Conservation (phyloP, 1,284 basidiomycete genomes). For the Sphaerobolus stellatus region DNA sequence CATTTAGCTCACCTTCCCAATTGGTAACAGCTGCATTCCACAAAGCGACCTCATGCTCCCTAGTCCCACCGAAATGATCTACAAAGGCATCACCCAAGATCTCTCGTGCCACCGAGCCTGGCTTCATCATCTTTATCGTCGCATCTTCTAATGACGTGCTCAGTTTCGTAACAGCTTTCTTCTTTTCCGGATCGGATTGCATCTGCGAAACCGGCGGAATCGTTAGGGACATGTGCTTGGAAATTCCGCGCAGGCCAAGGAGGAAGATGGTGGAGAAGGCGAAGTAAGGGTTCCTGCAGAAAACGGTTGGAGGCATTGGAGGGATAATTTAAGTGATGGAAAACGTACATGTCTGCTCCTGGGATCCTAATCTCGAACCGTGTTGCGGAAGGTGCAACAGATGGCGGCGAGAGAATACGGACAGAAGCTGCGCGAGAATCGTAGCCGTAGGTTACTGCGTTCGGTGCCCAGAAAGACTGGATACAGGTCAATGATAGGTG, state of each 20-base stretch:
- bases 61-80: constrained; percentile 90
- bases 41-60: constrained; percentile 82
- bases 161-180: constrained; percentile 71
- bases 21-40: constrained; percentile 90
- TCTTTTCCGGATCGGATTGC: constrained; percentile 38
- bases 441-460: constrained; percentile 90
- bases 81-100: constrained; percentile 88
- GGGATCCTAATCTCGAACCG: constrained; percentile 92
- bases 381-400: constrained; percentile 76
- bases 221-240: constrained; percentile 68
- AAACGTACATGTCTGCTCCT: constrained; percentile 78
- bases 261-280: constrained; percentile 85
- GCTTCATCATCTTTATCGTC: constrained; percentile 74
- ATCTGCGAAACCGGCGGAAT: constrained; percentile 69
- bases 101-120: constrained; percentile 80
- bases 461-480: constrained; percentile 87
- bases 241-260: constrained; percentile 84
- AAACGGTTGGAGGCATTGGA: neutral
- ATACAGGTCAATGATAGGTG: constrained; percentile 1
- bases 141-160: constrained; percentile 79
- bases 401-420: constrained; percentile 88
- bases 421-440: constrained; percentile 92
- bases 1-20: constrained; percentile 79
- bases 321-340: constrained; percentile 7
- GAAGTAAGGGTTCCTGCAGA: constrained; percentile 71